A percentile compares a stretch with the other conserved stretches of the same genome.
These are phyloP conservation scores for Citrus cavaleriei DNA, from an alignment of 345 rosid genomes.

Conservation along the genomic window DNA sequence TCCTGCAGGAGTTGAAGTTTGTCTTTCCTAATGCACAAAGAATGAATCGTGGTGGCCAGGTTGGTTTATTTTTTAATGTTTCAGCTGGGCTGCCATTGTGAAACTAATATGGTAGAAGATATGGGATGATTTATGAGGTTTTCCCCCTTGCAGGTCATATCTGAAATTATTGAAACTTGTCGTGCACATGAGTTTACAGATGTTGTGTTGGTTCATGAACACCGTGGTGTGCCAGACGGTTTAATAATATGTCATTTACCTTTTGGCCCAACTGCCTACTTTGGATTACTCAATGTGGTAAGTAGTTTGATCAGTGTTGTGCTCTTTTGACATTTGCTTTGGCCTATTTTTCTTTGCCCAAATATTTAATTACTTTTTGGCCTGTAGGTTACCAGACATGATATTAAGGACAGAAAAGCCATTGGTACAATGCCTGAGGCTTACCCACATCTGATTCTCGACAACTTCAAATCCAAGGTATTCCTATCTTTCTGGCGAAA, in stretches of 20 bases:
- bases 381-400: conserved; percentile 89
- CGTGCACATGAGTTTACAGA: conserved; percentile 87
- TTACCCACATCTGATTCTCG: conserved; percentile 79
- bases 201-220: conserved; percentile 84
- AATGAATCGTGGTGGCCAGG: conserved; percentile 90
- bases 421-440: conserved; percentile 92
- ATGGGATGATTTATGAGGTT: neutral
- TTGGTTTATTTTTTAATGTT: conserved; percentile 13
- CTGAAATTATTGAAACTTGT: conserved; percentile 87
- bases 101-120: neutral
- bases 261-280: conserved; percentile 94
- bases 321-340: neutral
- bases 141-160: conserved; percentile 55
- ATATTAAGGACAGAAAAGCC: conserved; percentile 65
- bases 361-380: conserved; percentile 3
- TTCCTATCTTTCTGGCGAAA: neutral
- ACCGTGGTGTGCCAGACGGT: conserved; percentile 90
- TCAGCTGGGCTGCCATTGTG: neutral
- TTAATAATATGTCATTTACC: conserved; percentile 84
- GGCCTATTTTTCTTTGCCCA: conserved; percentile 1
- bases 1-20: conserved; percentile 70
- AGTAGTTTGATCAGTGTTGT: conserved; percentile 29
- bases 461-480: conserved; percentile 81
- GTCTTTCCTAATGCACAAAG: conserved; percentile 78
- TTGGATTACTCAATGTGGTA: conserved; percentile 84